phyloP scores from a whole-genome alignment of 371 early-diverging fungal species.

The Haplosporangium sp. region DNA sequence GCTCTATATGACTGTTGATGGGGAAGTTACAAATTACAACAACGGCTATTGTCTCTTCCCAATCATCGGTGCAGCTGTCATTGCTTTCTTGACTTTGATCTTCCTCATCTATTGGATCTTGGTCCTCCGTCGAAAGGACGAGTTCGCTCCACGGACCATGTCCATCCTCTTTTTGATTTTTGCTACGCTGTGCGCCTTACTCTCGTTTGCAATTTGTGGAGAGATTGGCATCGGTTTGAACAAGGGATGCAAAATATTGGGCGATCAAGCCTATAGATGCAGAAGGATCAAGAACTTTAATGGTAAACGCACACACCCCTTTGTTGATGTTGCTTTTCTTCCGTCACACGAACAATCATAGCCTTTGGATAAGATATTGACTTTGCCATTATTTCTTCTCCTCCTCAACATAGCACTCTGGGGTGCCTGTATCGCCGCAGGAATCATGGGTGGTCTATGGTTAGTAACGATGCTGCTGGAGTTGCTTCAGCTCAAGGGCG shows the following conservation, averaged over 20 bases:
- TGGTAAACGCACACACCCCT: conserved; percentile 5
- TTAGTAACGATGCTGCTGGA: conserved; percentile 23
- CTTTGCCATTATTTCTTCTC: not conserved
- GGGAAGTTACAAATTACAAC: conserved; percentile 24
- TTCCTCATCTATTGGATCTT: conserved; percentile 11
- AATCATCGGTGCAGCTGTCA: conserved; percentile 34
- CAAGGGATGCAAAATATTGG: conserved; percentile 29
- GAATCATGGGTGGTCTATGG: conserved; percentile 34
- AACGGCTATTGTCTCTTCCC: conserved; percentile 48
- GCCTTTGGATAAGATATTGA: too few species aligned
- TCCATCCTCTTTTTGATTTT: conserved; percentile 9
- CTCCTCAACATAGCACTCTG: conserved; percentile 21
- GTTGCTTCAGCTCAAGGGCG: conserved; percentile 28
- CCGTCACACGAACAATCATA: not conserved
- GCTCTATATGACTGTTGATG: conserved; percentile 31
- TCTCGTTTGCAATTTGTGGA: conserved; percentile 37
- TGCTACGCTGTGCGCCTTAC: not conserved
- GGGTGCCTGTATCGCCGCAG: conserved; percentile 34
- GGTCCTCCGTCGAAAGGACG: conserved; percentile 7
- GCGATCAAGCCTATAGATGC: conserved; percentile 5
- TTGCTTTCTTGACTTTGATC: conserved; percentile 15
- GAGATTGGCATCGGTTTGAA: conserved; percentile 46
- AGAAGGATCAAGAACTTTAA: conserved; percentile 16
- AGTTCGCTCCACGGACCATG: conserved; percentile 11
- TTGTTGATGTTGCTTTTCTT: not conserved